Conservation (phyloP, 1,284 basidiomycete genomes). For the Cutaneotrichosporon sp. region DNA sequence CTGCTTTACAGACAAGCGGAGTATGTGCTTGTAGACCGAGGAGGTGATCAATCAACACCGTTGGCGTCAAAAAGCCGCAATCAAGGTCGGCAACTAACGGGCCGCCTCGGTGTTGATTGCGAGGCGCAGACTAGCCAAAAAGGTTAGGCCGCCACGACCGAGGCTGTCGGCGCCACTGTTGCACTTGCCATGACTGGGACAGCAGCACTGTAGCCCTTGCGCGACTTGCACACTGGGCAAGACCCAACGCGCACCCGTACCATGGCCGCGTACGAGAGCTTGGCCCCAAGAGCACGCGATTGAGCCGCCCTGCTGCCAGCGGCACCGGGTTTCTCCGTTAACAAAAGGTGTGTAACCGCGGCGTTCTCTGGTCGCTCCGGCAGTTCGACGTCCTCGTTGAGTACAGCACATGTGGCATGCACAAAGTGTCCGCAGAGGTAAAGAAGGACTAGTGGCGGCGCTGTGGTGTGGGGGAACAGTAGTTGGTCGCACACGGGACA, state of each 20-base stretch:
- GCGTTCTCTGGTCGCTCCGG: slow-evolving; percentile 38
- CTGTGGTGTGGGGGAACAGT: slow-evolving; percentile 53
- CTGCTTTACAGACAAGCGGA: too few species aligned
- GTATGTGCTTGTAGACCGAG: too few species aligned
- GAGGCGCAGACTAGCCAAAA: too few species aligned
- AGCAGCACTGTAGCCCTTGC: slow-evolving; percentile 5
- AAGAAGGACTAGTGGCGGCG: slow-evolving; percentile 49
- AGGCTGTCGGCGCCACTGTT: too few species aligned
- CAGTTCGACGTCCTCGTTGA: slow-evolving; percentile 34
- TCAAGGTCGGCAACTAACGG: too few species aligned
- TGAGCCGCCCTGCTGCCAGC: slow-evolving; percentile 51
- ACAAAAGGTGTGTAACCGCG: slow-evolving; percentile 52
- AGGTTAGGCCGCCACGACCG: too few species aligned
- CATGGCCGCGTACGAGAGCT: slow-evolving; percentile 57
- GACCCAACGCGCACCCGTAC: slow-evolving; percentile 62
- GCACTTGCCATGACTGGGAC: neutral
- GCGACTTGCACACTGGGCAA: slow-evolving; percentile 63
- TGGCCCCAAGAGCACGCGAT: slow-evolving; percentile 34
- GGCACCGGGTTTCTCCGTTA: slow-evolving; percentile 56
- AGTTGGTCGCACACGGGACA: slow-evolving; percentile 65
- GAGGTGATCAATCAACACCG: too few species aligned
- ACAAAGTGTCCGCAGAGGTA: slow-evolving; percentile 83
- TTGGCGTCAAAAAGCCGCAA: too few species aligned
- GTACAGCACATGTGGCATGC: slow-evolving; percentile 60
- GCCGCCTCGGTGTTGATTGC: too few species aligned